Evolutionary conservation across 805 yeast genomes (phyloP).

Genomic region (Candida alai): DNA sequence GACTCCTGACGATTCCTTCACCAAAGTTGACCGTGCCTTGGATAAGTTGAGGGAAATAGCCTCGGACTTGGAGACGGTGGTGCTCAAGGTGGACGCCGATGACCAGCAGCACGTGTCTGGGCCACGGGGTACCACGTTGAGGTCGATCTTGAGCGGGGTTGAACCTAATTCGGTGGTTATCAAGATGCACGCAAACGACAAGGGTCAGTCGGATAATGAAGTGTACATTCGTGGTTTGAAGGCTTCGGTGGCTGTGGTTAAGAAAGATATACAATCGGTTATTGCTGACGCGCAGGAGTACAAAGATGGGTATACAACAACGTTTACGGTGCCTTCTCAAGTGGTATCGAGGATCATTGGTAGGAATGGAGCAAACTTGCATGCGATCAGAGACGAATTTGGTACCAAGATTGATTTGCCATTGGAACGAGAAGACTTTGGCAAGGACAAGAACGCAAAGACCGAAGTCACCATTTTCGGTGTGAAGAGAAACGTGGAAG

Average conservation of each 20-base stretch:
- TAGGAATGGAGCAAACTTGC: slow-evolving; percentile 74
- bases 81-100: slow-evolving; percentile 47
- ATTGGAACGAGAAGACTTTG: slow-evolving; percentile 42
- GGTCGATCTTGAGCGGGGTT: slow-evolving; percentile 33
- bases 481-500: slow-evolving; percentile 70
- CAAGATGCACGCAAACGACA: slow-evolving; percentile 41
- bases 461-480: slow-evolving; percentile 67
- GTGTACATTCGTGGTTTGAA: slow-evolving; percentile 69
- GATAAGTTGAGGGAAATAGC: slow-evolving; percentile 58
- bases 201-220: slow-evolving; percentile 42
- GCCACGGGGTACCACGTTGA: slow-evolving; percentile 57
- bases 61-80: slow-evolving; percentile 46
- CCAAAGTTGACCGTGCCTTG: slow-evolving; percentile 51
- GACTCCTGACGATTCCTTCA: slow-evolving; percentile 54
- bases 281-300: slow-evolving; percentile 54
- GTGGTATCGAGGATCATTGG: slow-evolving; percentile 84
- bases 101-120: slow-evolving; percentile 57
- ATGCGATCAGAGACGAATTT: slow-evolving; percentile 64
- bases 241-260: slow-evolving; percentile 53
- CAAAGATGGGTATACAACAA: slow-evolving; percentile 42
- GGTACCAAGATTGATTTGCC: slow-evolving; percentile 75
- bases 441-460: slow-evolving; percentile 19
- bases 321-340: slow-evolving; percentile 60
- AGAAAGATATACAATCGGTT: slow-evolving; percentile 48
- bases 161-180: slow-evolving; percentile 41